Evolutionary conservation across 805 yeast species (phyloP).

Genomic region (Teunomyces tritomae): DNA sequence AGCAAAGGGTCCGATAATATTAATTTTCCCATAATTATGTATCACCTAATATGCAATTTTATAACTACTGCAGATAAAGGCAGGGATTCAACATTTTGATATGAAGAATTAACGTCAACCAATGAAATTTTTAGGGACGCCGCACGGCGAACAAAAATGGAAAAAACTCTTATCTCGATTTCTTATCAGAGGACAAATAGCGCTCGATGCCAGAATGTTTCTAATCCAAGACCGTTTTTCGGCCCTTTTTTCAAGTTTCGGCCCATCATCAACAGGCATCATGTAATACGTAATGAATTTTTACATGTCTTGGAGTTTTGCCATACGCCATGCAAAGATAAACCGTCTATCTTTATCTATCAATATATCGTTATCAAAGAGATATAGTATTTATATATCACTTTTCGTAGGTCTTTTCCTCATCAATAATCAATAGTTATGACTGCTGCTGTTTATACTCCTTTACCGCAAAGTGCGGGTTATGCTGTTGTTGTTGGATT

Average conservation of each 20-base stretch:
- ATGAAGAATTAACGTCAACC: neutral
- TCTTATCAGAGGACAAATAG: slow-evolving; percentile 1
- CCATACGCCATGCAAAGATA: neutral
- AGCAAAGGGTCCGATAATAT: neutral
- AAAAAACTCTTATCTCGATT: neutral
- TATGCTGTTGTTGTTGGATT: slow-evolving; percentile 86
- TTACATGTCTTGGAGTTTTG: neutral
- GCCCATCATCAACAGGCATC: neutral
- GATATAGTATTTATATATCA: neutral
- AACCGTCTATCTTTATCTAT: neutral
- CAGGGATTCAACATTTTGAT: neutral
- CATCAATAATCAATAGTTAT: slow-evolving; percentile 3
- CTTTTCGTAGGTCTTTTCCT: neutral
- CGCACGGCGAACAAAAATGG: neutral
- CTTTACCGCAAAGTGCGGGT: slow-evolving; percentile 75
- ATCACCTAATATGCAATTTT: neutral
- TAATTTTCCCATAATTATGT: neutral
- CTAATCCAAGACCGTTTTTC: neutral
- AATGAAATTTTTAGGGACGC: neutral
- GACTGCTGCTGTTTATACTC: slow-evolving; percentile 20
- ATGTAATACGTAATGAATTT: neutral
- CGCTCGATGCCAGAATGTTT: neutral
- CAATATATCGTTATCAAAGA: neutral
- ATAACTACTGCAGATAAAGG: neutral
- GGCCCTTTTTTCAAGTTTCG: slow-evolving; percentile 4